Percentiles rank a stretch among this genome's conserved stretches.
Conservation (phyloP, 805 yeast species). For the Tanozyma kutaoensis region DNA sequence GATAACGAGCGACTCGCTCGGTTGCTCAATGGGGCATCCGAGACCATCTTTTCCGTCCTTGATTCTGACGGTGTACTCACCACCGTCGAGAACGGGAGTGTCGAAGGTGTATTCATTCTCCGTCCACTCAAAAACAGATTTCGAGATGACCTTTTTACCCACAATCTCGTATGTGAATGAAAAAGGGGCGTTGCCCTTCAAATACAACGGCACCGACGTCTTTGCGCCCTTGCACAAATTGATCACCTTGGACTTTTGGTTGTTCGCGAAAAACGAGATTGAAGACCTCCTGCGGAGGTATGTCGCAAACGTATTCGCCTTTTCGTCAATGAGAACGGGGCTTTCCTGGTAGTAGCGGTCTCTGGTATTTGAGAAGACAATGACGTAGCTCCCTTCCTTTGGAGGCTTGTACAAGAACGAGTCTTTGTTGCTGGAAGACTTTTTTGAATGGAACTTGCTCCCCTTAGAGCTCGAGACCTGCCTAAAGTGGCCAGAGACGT, state of each 20-base stretch:
- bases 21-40: conserved; percentile 63
- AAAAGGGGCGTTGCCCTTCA: conserved; percentile 78
- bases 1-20: conserved; percentile 46
- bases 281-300: conserved; percentile 59
- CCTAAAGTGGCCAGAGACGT: conserved; percentile 14
- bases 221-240: conserved; percentile 17
- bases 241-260: conserved; percentile 7
- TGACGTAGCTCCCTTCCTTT: conserved; percentile 68
- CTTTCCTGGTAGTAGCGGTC: conserved; percentile 47
- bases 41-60: conserved; percentile 61
- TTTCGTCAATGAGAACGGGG: conserved; percentile 15
- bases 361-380: conserved; percentile 50
- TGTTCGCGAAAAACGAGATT: conserved; percentile 15
- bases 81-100: conserved; percentile 56
- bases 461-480: conserved; percentile 22
- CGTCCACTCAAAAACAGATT: conserved; percentile 15
- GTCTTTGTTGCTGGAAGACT: conserved; percentile 10
- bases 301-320: conserved; percentile 46
- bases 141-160: conserved; percentile 21
- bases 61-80: conserved; percentile 54
- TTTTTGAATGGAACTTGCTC: conserved; percentile 3
- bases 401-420: conserved; percentile 60
- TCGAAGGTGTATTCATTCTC: conserved; percentile 24
- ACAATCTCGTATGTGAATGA: conserved; percentile 54
- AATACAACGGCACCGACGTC: conserved; percentile 33